phyloP scores from a whole-genome alignment of 2,329 filamentous ascomycete genomes.

The Verticillium klebahnii region DNA sequence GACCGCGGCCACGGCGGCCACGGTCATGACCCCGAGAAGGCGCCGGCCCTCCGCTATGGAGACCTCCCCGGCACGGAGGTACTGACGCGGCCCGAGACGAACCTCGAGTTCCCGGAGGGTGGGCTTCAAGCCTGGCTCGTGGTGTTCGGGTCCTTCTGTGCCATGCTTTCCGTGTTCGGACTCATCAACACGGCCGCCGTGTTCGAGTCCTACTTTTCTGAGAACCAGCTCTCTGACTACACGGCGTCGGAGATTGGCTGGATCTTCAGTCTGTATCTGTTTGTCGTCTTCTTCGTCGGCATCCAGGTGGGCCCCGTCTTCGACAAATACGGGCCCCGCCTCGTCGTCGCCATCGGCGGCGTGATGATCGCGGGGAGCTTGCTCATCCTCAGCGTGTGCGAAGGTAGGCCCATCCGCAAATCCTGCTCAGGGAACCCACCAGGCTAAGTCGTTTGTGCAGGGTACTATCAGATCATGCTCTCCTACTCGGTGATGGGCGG shows the following conservation, averaged over 20 bases:
- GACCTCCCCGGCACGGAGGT: not conserved
- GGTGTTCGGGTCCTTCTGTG: slow-evolving; percentile 71
- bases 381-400: slow-evolving; percentile 65
- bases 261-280: slow-evolving; percentile 81
- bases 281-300: slow-evolving; percentile 76
- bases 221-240: slow-evolving; percentile 66
- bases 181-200: slow-evolving; percentile 72
- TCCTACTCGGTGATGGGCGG: slow-evolving; percentile 71
- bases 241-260: slow-evolving; percentile 69
- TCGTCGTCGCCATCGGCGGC: slow-evolving; percentile 62
- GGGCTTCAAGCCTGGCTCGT: slow-evolving; percentile 69
- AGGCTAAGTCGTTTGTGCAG: slow-evolving; percentile 16
- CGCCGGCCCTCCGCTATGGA: slow-evolving; percentile 1
- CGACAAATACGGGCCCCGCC: slow-evolving; percentile 66
- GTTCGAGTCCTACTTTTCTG: slow-evolving; percentile 72
- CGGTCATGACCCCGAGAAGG: slow-evolving; percentile 4
- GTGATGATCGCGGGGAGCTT: slow-evolving; percentile 57
- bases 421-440: not conserved
- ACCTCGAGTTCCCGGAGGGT: slow-evolving; percentile 55
- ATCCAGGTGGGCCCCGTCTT: slow-evolving; percentile 81
- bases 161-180: slow-evolving; percentile 65
- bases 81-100: not conserved
- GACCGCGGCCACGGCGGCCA: not conserved
- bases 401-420: slow-evolving; percentile 28
- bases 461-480: slow-evolving; percentile 78